These are phyloP conservation scores for Penicillium sp. DNA, from an alignment of 2,329 filamentous ascomycete species.

Conservation along the genomic window DNA sequence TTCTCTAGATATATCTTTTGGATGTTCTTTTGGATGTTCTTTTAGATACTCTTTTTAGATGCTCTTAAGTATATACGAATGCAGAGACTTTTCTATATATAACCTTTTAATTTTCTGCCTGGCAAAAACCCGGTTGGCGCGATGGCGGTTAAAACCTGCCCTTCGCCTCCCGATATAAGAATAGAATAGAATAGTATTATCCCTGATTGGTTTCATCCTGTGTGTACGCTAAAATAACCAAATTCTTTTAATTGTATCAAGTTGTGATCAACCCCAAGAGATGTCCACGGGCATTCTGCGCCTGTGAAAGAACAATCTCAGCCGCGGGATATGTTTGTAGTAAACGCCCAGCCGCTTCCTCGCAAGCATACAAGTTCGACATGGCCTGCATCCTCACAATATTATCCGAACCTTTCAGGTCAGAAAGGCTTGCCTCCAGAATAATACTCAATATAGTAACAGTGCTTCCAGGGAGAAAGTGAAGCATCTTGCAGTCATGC, in stretches of 20 bases:
- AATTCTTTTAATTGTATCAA: neutral
- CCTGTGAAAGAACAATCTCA: slow-evolving; percentile 10
- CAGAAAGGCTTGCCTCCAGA: slow-evolving; percentile 3
- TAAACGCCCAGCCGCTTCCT: slow-evolving; percentile 4
- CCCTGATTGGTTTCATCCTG: neutral
- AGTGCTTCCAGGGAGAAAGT: slow-evolving; percentile 4
- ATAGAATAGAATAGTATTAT: neutral
- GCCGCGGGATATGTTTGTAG: slow-evolving; percentile 12
- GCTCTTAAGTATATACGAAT: no score
- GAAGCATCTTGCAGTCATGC: slow-evolving; percentile 8
- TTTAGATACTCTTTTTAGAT: no score
- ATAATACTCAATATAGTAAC: slow-evolving; percentile 7
- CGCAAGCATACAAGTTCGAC: slow-evolving; percentile 7
- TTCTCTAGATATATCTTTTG: no score
- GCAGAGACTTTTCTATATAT: no score
- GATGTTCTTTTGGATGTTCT: no score
- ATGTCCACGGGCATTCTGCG: slow-evolving; percentile 9
- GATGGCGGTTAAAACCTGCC: no score
- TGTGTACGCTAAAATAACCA: neutral
- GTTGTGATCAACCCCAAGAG: slow-evolving; percentile 1
- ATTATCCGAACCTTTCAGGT: slow-evolving; percentile 3
- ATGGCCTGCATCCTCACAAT: slow-evolving; percentile 8
- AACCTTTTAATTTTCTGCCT: no score
- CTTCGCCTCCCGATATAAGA: neutral
- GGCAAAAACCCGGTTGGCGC: no score